Percentiles rank a stretch among this genome's conserved stretches.
Evolutionary conservation across 257 asterid species (phyloP).

Genomic region (Leonotis leonurus): DNA sequence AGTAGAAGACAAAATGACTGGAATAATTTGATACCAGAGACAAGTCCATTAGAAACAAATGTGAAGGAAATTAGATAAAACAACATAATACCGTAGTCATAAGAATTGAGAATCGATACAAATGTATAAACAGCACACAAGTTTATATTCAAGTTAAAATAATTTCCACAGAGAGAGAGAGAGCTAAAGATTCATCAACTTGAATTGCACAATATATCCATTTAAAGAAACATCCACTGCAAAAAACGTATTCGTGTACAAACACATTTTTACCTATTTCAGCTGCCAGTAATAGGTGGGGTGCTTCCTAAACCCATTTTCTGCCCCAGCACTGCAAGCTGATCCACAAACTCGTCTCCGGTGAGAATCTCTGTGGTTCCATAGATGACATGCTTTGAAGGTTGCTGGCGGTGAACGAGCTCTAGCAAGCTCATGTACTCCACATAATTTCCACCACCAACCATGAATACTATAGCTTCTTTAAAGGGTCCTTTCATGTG

Average conservation of each 20-base stretch:
- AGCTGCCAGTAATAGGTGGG: not conserved
- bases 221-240: not conserved
- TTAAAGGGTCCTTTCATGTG: conserved; percentile 86
- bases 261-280: not conserved
- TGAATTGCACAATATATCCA: conserved; percentile 12
- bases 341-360: conserved; percentile 91
- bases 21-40: not conserved
- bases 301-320: conserved; percentile 78
- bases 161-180: no score
- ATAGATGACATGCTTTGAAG: conserved; percentile 64
- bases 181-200: not conserved
- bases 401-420: conserved; percentile 65
- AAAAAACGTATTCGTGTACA: not conserved
- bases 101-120: conserved; percentile 9
- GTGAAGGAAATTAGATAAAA: not conserved
- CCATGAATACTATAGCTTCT: conserved; percentile 95
- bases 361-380: conserved; percentile 92
- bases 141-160: conserved; percentile 5
- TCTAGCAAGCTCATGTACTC: conserved; percentile 72
- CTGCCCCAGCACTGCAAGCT: conserved; percentile 44
- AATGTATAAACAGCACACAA: conserved; percentile 4
- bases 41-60: not conserved
- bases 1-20: no score
- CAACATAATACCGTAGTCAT: not conserved
- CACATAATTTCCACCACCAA: conserved; percentile 96